These are phyloP conservation scores for Trichosanthes truncata DNA, from an alignment of 306 rosid genomes.

Conservation along the genomic window DNA sequence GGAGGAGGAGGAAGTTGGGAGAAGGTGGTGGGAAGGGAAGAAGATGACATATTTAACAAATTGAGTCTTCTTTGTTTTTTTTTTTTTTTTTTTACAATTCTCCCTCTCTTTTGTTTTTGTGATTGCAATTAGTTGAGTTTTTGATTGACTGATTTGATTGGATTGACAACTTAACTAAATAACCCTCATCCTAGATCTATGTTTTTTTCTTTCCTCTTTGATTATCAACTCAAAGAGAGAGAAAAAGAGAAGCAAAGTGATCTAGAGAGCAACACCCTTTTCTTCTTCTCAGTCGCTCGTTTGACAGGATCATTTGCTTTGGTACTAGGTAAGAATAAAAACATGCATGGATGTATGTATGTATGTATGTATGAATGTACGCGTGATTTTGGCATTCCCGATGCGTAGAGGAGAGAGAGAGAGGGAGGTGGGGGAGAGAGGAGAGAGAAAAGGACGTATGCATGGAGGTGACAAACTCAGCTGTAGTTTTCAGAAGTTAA, in stretches of 20 bases:
- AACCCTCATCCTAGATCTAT: constrained; percentile 4
- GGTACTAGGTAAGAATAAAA: background rate
- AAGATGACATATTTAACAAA: constrained; percentile 42
- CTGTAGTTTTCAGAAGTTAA: constrained; percentile 70
- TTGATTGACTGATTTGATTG: constrained; percentile 47
- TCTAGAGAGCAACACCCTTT: background rate
- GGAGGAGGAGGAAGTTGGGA: constrained; percentile 26
- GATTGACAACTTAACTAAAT: constrained; percentile 58
- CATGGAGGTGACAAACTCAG: constrained; percentile 81
- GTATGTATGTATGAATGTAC: constrained; percentile 28
- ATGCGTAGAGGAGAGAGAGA: constrained; percentile 24
- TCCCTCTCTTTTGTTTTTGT: background rate
- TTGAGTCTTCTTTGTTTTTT: background rate
- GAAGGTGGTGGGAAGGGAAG: constrained; percentile 48
- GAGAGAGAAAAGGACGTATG: constrained; percentile 85
- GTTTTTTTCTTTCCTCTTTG: background rate
- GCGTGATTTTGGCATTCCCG: background rate
- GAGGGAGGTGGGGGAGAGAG: constrained; percentile 4
- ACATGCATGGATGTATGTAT: background rate
- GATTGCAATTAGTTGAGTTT: background rate
- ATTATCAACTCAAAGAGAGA: background rate
- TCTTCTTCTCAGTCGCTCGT: background rate
- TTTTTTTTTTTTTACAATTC: background rate
- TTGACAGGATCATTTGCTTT: background rate
- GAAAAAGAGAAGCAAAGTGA: background rate